A percentile compares a stretch with the other conserved stretches of the same genome.
Evolutionary conservation across 305 asterid genomes (phyloP).

Genomic region (Fraxinus angustifolia): DNA sequence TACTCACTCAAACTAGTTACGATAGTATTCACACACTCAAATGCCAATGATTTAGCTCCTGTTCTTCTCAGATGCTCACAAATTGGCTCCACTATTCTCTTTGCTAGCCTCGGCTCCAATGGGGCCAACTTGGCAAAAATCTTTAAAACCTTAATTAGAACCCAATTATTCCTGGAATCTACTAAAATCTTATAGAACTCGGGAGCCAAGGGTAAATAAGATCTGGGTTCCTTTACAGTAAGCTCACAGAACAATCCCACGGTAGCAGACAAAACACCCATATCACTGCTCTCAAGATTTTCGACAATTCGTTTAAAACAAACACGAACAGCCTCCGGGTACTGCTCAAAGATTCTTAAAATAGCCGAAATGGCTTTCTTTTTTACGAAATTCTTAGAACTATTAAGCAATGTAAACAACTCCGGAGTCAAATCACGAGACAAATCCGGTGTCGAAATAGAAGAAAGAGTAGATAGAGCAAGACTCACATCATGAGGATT

Average conservation of each 20-base stretch:
- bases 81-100: slow-evolving; percentile 70
- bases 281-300: slow-evolving; percentile 61
- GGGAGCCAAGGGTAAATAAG: slow-evolving; percentile 91
- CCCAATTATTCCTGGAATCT: slow-evolving; percentile 86
- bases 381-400: slow-evolving; percentile 48
- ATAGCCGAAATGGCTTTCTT: slow-evolving; percentile 64
- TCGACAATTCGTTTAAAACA: slow-evolving; percentile 88
- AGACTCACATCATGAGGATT: slow-evolving; percentile 72
- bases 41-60: slow-evolving; percentile 77
- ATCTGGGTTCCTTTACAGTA: slow-evolving; percentile 60
- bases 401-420: slow-evolving; percentile 57
- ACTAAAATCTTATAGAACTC: slow-evolving; percentile 80
- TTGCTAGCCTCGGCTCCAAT: slow-evolving; percentile 84
- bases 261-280: slow-evolving; percentile 66
- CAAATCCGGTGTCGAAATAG: slow-evolving; percentile 70
- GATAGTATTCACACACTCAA: slow-evolving; percentile 80
- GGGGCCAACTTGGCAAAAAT: slow-evolving; percentile 69
- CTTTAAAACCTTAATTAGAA: slow-evolving; percentile 84
- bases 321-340: slow-evolving; percentile 85
- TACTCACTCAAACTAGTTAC: slow-evolving; percentile 37
- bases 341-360: slow-evolving; percentile 64
- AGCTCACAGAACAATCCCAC: slow-evolving; percentile 90
- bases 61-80: slow-evolving; percentile 80
- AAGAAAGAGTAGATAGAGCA: slow-evolving; percentile 62
- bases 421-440: slow-evolving; percentile 87